These are phyloP conservation scores for Lactifluus hygrophoroides DNA, from an alignment of 768 basidiomycete genomes.

Conservation along the genomic window DNA sequence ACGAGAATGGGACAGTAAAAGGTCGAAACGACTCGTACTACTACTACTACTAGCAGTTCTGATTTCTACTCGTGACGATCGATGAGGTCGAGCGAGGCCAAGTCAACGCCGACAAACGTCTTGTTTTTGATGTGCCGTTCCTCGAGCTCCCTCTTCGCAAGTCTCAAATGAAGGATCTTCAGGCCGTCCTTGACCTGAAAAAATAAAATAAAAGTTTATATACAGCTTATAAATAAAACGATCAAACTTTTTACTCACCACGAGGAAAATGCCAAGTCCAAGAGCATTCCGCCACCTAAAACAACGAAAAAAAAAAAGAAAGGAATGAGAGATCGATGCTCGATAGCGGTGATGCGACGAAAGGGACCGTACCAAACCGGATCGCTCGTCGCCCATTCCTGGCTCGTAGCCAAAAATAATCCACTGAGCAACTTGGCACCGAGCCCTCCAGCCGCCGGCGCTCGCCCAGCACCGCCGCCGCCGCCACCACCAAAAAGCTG, in stretches of 20 bases:
- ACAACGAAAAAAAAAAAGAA: not conserved
- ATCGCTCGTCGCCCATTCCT: constrained; percentile 57
- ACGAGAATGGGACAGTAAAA: not conserved
- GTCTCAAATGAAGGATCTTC: constrained; percentile 57
- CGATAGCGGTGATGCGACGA: no score
- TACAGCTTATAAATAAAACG: not conserved
- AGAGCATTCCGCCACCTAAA: constrained; percentile 57
- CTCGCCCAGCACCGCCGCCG: not conserved
- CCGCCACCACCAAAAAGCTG: not conserved
- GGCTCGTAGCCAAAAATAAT: constrained; percentile 43
- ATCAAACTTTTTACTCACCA: constrained; percentile 31
- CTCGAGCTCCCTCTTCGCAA: constrained; percentile 64
- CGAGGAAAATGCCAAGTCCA: constrained; percentile 58
- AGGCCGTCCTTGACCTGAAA: constrained; percentile 57
- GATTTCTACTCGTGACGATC: not conserved
- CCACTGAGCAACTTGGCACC: constrained; percentile 24
- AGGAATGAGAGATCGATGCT: not conserved
- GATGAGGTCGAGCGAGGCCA: constrained; percentile 56
- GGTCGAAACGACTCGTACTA: not conserved
- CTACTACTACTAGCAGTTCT: not conserved
- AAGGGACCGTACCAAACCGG: constrained; percentile 51
- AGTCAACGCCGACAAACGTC: constrained; percentile 67
- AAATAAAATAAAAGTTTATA: not conserved
- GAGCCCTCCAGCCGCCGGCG: constrained; percentile 1
- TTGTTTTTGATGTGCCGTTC: constrained; percentile 58